These are phyloP conservation scores for Porogramme epimiltina DNA, from an alignment of 1,284 basidiomycete genomes.

Conservation along the genomic window DNA sequence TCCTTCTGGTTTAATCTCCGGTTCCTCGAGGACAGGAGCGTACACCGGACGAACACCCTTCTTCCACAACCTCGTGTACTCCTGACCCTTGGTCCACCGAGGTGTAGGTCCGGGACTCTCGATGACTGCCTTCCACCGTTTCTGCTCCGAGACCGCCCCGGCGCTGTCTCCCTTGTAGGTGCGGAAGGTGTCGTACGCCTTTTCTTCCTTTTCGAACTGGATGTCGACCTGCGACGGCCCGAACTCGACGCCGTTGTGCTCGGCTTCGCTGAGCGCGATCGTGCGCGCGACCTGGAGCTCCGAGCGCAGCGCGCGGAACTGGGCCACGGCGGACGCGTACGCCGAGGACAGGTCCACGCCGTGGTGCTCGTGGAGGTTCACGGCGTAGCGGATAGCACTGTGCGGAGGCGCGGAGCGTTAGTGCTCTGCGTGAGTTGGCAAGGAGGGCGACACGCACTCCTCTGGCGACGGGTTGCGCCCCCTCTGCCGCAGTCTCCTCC, in stretches of 20 bases:
- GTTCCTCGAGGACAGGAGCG: slow-evolving; percentile 23
- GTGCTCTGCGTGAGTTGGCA: slow-evolving; percentile 3
- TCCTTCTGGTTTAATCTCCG: slow-evolving; percentile 20
- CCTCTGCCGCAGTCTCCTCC: slow-evolving; percentile 80
- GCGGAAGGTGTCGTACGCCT: slow-evolving; percentile 60
- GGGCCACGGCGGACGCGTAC: slow-evolving; percentile 78
- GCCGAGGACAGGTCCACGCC: slow-evolving; percentile 74
- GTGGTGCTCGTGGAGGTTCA: slow-evolving; percentile 77
- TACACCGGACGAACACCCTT: slow-evolving; percentile 69
- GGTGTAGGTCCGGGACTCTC: slow-evolving; percentile 43
- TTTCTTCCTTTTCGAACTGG: slow-evolving; percentile 63
- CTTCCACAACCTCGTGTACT: slow-evolving; percentile 72
- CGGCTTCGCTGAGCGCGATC: slow-evolving; percentile 82
- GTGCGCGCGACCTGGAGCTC: slow-evolving; percentile 80
- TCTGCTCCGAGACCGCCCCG: slow-evolving; percentile 62
- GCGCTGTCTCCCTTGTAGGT: slow-evolving; percentile 56
- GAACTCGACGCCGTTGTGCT: slow-evolving; percentile 75
- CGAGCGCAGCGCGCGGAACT: slow-evolving; percentile 86
- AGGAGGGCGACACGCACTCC: slow-evolving; percentile 65
- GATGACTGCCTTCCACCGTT: slow-evolving; percentile 74
- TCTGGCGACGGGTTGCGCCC: slow-evolving; percentile 85
- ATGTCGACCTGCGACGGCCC: slow-evolving; percentile 62
- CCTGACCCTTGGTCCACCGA: slow-evolving; percentile 68
- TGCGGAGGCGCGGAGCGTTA: slow-evolving; percentile 3
- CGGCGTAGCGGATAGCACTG: slow-evolving; percentile 82